phyloP scores from a whole-genome alignment of 345 rosid species.

The Eucalyptus marginata region DNA sequence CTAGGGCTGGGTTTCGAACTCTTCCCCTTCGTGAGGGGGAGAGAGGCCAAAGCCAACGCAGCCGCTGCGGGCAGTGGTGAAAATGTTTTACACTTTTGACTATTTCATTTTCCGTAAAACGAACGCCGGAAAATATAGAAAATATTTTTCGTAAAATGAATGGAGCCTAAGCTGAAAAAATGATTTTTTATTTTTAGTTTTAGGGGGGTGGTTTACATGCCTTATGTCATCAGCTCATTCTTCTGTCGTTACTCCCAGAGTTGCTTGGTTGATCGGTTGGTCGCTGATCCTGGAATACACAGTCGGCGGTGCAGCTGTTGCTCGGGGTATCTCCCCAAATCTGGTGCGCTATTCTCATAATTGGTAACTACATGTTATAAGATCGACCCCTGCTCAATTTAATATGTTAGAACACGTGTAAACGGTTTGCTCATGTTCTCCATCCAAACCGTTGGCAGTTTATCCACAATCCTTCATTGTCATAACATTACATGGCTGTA shows the following conservation, averaged over 20 bases:
- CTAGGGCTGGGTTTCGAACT: too few relatives aligned
- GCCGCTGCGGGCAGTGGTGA: too few relatives aligned
- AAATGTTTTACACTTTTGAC: too few relatives aligned
- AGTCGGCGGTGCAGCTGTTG: slow-evolving; percentile 90
- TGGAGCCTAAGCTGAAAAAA: too few relatives aligned
- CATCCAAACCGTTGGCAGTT: not conserved
- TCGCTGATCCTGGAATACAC: slow-evolving; percentile 83
- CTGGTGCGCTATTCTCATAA: not conserved
- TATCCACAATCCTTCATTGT: not conserved
- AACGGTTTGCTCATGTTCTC: not conserved
- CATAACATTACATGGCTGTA: not conserved
- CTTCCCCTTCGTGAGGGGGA: too few relatives aligned
- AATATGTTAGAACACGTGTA: not conserved
- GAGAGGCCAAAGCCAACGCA: too few relatives aligned
- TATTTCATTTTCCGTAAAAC: accelerated
- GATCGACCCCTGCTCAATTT: not conserved
- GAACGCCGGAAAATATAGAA: accelerated
- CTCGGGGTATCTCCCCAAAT: slow-evolving; percentile 19
- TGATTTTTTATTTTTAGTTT: too few relatives aligned
- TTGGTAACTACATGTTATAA: not conserved
- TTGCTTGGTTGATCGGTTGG: slow-evolving; percentile 99
- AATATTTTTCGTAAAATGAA: too few relatives aligned
- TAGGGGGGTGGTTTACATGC: not conserved
- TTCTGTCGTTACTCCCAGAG: slow-evolving; percentile 7
- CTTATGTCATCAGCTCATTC: not conserved